A percentile compares a stretch with the other conserved stretches of the same genome.
phyloP scores from a whole-genome alignment of 495 filamentous ascomycete genomes.

The Halenospora varia region DNA sequence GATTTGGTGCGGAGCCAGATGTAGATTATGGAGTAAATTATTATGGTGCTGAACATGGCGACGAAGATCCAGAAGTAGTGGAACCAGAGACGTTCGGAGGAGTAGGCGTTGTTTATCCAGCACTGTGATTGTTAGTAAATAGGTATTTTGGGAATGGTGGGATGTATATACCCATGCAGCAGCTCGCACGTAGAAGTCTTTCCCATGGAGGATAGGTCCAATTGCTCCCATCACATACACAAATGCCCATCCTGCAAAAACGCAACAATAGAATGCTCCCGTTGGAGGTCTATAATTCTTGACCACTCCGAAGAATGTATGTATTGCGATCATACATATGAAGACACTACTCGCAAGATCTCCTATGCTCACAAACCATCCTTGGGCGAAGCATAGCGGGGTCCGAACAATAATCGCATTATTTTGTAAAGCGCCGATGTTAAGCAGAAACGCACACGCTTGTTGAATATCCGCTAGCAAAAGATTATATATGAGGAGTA shows the following conservation, averaged over 20 bases:
- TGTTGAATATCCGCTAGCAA: constrained; percentile 72
- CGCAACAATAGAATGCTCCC: constrained; percentile 43
- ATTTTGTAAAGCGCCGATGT: constrained; percentile 52
- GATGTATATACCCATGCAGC: constrained; percentile 66
- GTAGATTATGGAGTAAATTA: constrained; percentile 63
- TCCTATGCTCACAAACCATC: constrained; percentile 66
- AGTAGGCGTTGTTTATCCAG: constrained; percentile 63
- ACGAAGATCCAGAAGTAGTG: constrained; percentile 83
- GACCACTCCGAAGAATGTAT: constrained; percentile 65
- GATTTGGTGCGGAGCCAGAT: constrained; percentile 42
- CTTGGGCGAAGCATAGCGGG: constrained; percentile 63
- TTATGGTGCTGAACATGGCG: constrained; percentile 57
- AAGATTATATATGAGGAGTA: constrained; percentile 70
- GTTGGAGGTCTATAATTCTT: constrained; percentile 53
- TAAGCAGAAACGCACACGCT: constrained; percentile 62
- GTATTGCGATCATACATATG: constrained; percentile 63
- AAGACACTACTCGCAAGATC: constrained; percentile 68
- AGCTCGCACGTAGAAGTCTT: constrained; percentile 59
- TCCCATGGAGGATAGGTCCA: constrained; percentile 43
- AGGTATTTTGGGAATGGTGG: constrained; percentile 20
- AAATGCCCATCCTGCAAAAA: constrained; percentile 55
- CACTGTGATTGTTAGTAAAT: constrained; percentile 44
- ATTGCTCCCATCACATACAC: constrained; percentile 52
- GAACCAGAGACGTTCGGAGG: constrained; percentile 59
- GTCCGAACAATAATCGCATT: constrained; percentile 54